Conservation (phyloP, 1,284 basidiomycete species). For the Cutaneotrichosporon spelunceum region DNA sequence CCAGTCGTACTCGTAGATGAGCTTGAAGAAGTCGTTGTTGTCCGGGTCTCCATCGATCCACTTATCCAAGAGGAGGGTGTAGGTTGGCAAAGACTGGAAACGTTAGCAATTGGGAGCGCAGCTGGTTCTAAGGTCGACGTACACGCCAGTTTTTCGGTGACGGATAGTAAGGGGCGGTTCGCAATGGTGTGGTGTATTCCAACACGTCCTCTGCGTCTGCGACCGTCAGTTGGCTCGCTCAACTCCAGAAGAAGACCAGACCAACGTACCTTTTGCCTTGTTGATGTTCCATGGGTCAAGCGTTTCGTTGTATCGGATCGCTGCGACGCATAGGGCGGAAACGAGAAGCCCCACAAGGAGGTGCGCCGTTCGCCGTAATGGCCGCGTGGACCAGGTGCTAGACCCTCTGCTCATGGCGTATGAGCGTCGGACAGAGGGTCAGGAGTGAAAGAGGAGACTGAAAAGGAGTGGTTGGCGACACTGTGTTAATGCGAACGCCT, state of each 20-base stretch:
- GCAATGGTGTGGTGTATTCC: conserved; percentile 61
- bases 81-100: conserved; percentile 63
- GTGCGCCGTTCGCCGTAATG: conserved; percentile 3
- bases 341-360: conserved; percentile 12
- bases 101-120: neutral
- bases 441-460: neutral
- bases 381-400: conserved; percentile 6
- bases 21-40: conserved; percentile 82
- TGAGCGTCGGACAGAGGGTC: conserved; percentile 6
- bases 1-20: conserved; percentile 76
- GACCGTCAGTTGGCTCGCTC: conserved; percentile 32
- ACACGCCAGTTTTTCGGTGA: conserved; percentile 82
- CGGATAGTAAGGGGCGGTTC: conserved; percentile 58
- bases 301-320: conserved; percentile 62
- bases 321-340: conserved; percentile 18
- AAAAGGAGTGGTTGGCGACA: neutral
- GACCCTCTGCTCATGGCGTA: conserved; percentile 18
- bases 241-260: neutral
- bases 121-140: conserved; percentile 39
- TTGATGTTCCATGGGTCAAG: conserved; percentile 80
- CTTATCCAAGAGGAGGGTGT: conserved; percentile 84
- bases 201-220: conserved; percentile 61
- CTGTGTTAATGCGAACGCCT: neutral
- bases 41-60: conserved; percentile 84
- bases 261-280: conserved; percentile 60